Evolutionary conservation across 345 rosid genomes (phyloP).

Genomic region (Dipteronia dyeriana): DNA sequence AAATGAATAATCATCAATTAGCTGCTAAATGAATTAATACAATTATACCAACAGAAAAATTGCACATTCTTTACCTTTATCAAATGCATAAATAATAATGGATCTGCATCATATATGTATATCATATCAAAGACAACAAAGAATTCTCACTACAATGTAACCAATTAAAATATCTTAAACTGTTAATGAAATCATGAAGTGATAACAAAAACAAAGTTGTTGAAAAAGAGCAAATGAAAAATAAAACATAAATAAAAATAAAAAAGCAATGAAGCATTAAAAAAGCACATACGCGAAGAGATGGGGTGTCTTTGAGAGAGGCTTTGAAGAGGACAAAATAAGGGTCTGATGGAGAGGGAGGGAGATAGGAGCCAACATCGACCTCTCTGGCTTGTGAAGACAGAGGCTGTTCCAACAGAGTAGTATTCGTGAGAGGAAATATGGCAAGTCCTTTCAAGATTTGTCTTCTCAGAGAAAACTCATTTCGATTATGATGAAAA

Average conservation of each 20-base stretch:
- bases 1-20: not conserved
- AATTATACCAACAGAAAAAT: no score
- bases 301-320: slow-evolving; percentile 82
- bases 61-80: not conserved
- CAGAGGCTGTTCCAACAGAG: slow-evolving; percentile 30
- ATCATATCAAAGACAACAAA: not conserved
- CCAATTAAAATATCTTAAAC: no score
- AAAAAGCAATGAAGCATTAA: no score
- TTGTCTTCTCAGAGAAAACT: slow-evolving; percentile 35
- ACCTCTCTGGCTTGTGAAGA: slow-evolving; percentile 69
- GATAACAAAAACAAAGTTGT: not conserved
- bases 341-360: slow-evolving; percentile 64
- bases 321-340: slow-evolving; percentile 88
- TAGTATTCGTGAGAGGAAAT: slow-evolving; percentile 30
- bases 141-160: not conserved
- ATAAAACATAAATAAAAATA: no score
- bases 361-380: slow-evolving; percentile 78
- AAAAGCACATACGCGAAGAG: slow-evolving; percentile 86
- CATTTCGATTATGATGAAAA: slow-evolving; percentile 7
- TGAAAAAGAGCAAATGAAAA: not conserved
- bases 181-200: not conserved
- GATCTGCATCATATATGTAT: not conserved
- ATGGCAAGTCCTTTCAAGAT: slow-evolving; percentile 37
- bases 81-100: not conserved
- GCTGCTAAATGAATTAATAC: not conserved